Conservation (phyloP, 352 stramenopile genomes). For the Globisporangium camurandrum region DNA sequence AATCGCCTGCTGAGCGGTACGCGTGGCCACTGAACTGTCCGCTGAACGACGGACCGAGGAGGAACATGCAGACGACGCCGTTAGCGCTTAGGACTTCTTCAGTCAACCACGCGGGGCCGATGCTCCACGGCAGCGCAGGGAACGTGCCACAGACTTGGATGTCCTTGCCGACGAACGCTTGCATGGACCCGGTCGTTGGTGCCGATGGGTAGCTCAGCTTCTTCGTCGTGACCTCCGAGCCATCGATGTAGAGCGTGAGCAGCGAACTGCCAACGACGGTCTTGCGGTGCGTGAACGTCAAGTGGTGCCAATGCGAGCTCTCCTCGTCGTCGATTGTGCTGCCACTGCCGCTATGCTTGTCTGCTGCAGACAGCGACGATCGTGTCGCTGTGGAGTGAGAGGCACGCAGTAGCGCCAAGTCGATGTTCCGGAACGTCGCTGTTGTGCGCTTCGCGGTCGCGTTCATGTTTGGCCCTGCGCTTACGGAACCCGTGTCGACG, state of each 20-base stretch:
- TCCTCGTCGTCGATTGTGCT: constrained; percentile 23
- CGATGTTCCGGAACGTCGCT: constrained; percentile 55
- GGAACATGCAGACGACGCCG: constrained; percentile 54
- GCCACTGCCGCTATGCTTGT: too few species aligned
- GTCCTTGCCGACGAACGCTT: constrained; percentile 69
- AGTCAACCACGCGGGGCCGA: constrained; percentile 60
- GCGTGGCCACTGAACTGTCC: constrained; percentile 56
- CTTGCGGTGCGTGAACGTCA: constrained; percentile 67
- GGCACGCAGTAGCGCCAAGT: constrained; percentile 33
- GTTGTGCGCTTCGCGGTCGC: constrained; percentile 41
- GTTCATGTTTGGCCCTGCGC: constrained; percentile 49
- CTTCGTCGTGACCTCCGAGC: constrained; percentile 59
- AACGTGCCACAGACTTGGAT: constrained; percentile 59
- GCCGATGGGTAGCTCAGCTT: constrained; percentile 64
- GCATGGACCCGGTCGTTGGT: constrained; percentile 30
- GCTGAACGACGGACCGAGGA: constrained; percentile 51
- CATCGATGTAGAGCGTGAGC: constrained; percentile 71
- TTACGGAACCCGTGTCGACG: constrained; percentile 51
- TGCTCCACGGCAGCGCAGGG: constrained; percentile 54
- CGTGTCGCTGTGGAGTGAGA: neutral
- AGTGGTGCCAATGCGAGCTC: constrained; percentile 58
- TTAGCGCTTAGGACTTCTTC: constrained; percentile 39
- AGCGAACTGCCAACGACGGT: constrained; percentile 60
- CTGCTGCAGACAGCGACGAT: neutral
- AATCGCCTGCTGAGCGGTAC: constrained; percentile 61